These are phyloP conservation scores for Aspergillus arachidicola DNA, from an alignment of 2,329 filamentous ascomycete species.

Conservation along the genomic window DNA sequence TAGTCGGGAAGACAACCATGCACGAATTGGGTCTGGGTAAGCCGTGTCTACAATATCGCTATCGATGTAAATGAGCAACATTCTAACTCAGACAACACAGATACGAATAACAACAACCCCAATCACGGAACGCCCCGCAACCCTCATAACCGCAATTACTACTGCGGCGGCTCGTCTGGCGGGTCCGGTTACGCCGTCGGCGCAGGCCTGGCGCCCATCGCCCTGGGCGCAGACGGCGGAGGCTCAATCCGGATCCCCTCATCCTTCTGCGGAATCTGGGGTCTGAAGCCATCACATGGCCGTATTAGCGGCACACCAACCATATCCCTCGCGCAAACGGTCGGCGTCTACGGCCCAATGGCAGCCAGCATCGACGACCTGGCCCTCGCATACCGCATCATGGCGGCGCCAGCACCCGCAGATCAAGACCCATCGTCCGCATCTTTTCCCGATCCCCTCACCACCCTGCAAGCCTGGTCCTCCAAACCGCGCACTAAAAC, in stretches of 20 bases:
- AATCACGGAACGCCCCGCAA: constrained; percentile 74
- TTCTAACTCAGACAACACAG: constrained; percentile 34
- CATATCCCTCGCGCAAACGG: constrained; percentile 61
- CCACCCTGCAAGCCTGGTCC: constrained; percentile 47
- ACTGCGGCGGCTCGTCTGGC: constrained; percentile 78
- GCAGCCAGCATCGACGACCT: constrained; percentile 76
- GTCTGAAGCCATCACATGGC: constrained; percentile 76
- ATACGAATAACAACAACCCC: constrained; percentile 83
- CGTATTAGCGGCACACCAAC: constrained; percentile 65
- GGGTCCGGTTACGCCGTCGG: constrained; percentile 72
- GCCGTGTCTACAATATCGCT: constrained; percentile 19
- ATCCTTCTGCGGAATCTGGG: constrained; percentile 77
- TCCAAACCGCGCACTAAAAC: constrained; percentile 45
- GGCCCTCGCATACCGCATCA: constrained; percentile 77
- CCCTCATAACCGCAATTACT: constrained; percentile 75
- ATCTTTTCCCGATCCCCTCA: constrained; percentile 60
- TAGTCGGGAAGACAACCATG: constrained; percentile 78
- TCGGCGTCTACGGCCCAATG: constrained; percentile 73
- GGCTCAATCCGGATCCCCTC: constrained; percentile 75
- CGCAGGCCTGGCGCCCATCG: constrained; percentile 71
- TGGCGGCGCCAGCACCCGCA: constrained; percentile 69
- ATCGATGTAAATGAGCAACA: not conserved
- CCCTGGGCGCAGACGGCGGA: constrained; percentile 74
- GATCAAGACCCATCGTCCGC: constrained; percentile 58
- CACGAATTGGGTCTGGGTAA: constrained; percentile 74